Conservation (phyloP, 768 basidiomycete species). For the Dictyophora rubrovolvata region DNA sequence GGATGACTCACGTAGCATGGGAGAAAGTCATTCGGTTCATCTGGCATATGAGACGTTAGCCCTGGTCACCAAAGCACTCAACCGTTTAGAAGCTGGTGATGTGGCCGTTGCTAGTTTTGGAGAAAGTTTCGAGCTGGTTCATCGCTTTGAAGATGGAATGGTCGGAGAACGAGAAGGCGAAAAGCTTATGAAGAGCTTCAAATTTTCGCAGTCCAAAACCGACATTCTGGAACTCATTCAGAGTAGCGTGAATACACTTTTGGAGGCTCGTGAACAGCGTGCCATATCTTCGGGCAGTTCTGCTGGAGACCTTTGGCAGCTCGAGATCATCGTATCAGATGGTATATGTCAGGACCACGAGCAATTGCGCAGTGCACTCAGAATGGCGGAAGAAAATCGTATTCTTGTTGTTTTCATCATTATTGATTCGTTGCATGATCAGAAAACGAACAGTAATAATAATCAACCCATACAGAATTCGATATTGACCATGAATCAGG, state of each 20-base stretch:
- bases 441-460: constrained; percentile 13
- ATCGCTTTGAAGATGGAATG: constrained; percentile 74
- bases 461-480: constrained; percentile 44
- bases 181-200: constrained; percentile 74
- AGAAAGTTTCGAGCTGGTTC: constrained; percentile 75
- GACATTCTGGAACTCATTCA: constrained; percentile 79
- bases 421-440: constrained; percentile 73
- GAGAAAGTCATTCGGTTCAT: constrained; percentile 83
- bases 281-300: constrained; percentile 39
- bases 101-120: constrained; percentile 88
- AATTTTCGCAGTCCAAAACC: constrained; percentile 82
- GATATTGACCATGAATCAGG: constrained; percentile 89
- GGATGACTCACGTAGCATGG: constrained; percentile 96
- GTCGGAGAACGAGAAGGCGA: constrained; percentile 75
- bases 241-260: constrained; percentile 61
- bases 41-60: constrained; percentile 91
- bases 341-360: constrained; percentile 98
- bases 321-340: constrained; percentile 97
- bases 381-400: constrained; percentile 79
- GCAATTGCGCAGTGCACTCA: constrained; percentile 61
- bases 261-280: constrained; percentile 64
- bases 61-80: constrained; percentile 82
- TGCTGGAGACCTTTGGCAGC: constrained; percentile 86
- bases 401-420: constrained; percentile 97
- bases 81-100: constrained; percentile 91